Evolutionary conservation across 2,329 filamentous ascomycete species (phyloP).

Genomic region (Penicillium sp.): DNA sequence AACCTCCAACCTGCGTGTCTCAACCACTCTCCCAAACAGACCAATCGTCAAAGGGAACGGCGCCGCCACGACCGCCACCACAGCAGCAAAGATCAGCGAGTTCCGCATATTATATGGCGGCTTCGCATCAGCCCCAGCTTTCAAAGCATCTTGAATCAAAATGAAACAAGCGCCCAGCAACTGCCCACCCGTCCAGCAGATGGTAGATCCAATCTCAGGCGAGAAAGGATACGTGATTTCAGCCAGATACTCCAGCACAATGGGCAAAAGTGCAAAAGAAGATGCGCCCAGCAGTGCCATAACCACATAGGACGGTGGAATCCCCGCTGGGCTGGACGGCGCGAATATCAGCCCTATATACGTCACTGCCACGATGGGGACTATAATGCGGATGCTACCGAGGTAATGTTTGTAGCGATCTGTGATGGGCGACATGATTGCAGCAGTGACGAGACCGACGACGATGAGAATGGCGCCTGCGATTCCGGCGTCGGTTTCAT

Average conservation of each 20-base stretch:
- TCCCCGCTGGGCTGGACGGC: constrained; percentile 57
- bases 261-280: constrained; percentile 77
- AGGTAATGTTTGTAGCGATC: constrained; percentile 84
- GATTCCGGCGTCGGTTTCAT: constrained; percentile 82
- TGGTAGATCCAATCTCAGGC: constrained; percentile 79
- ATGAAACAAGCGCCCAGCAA: constrained; percentile 83
- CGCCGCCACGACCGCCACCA: constrained; percentile 65
- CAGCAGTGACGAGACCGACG: constrained; percentile 77
- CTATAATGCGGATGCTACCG: constrained; percentile 68
- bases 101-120: constrained; percentile 73
- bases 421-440: constrained; percentile 76
- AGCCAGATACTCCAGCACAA: constrained; percentile 82
- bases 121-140: constrained; percentile 49
- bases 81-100: constrained; percentile 77
- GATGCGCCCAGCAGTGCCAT: constrained; percentile 76
- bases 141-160: constrained; percentile 75
- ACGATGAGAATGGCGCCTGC: constrained; percentile 87
- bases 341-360: constrained; percentile 85
- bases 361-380: constrained; percentile 71
- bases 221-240: constrained; percentile 85
- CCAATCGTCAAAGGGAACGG: constrained; percentile 72
- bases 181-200: constrained; percentile 87
- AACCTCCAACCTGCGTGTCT: constrained; percentile 42
- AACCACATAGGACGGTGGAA: constrained; percentile 68
- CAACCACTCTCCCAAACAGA: constrained; percentile 61